Evolutionary conservation across 176 grass and related monocot genomes (phyloP).

Genomic region (Aegilops longissima): DNA sequence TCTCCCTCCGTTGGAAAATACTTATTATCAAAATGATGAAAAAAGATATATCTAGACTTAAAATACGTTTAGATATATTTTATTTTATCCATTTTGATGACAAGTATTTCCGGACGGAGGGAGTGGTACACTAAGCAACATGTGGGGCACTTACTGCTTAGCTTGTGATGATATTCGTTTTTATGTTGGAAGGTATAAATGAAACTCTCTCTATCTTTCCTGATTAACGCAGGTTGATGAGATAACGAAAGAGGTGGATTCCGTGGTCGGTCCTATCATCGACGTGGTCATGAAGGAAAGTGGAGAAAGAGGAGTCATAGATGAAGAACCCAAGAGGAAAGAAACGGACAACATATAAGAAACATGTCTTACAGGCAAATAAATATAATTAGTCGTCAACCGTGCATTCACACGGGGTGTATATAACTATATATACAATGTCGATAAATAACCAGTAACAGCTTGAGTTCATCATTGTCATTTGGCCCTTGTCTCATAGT

Average conservation of each 20-base stretch:
- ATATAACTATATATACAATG: no score
- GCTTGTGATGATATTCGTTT: background rate
- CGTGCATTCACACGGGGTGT: background rate
- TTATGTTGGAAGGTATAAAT: background rate
- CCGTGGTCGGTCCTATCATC: slow-evolving; percentile 51
- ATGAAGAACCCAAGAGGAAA: background rate
- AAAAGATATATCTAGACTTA: no score
- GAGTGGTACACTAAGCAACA: no score
- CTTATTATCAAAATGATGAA: no score
- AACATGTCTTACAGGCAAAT: background rate
- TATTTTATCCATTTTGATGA: no score
- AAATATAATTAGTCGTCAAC: background rate
- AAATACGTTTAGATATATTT: no score
- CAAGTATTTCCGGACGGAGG: no score
- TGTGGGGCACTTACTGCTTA: no score
- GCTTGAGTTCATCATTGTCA: no score
- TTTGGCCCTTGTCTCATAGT: no score
- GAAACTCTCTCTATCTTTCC: background rate
- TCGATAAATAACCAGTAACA: no score
- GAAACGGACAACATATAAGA: background rate
- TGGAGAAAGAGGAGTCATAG: background rate
- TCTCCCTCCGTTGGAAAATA: no score
- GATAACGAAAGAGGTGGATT: slow-evolving; percentile 53
- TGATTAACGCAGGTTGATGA: slow-evolving; percentile 47
- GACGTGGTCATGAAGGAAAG: slow-evolving; percentile 10